Base-by-base conservation (phyloP, 139 green algal species). In the Volvox africanus region DNA sequence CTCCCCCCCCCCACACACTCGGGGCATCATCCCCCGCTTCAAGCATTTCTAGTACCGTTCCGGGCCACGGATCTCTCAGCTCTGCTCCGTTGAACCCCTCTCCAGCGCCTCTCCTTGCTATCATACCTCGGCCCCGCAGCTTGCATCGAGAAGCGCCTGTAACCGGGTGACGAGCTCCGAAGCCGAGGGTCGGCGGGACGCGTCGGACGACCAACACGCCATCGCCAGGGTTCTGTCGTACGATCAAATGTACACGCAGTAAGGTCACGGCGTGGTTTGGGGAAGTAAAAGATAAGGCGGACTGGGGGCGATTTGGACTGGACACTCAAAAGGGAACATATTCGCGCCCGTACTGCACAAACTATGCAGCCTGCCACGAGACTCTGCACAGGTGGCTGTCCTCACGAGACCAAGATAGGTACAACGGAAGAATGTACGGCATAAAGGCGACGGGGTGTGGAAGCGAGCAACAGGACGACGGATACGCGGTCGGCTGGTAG, bases 61-160 rank as follows among this genome's bases (percentile, higher is more conserved):
- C 17, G 17, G 62, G 62, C 17, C 62, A 69, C 62, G 62, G 62
- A 17, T 19, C 62, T 19, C 62, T 17, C 62, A 69, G 19, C 19
- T 11, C 69, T 78, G 24, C 69, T 26, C 24, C 69, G 20, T 20
- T 20, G 24, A 11, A 22, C 71, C 2, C 33, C 71, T 30, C 71
- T n/a, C n/a, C 71, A n/a, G n/a, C 71, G 2, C 71, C 19, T 30
- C n/a, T 18, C 71, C 71, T 30, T 1, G 2, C 71, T 1, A 21
- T 61, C 33, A 67, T 1, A 71, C 28, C 50, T 44, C 50, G 24
- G 19, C 22, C 6, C 80, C 80, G 32, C 81, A 87, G 81, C 81
- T 87, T 13, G 61, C 81, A 20, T 87, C 81, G 55, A 87, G 81
- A 19, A 87, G 81, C 30, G 61, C n/a, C 32, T 87, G 81, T 6